Base-by-base conservation (phyloP, 2,329 filamentous ascomycete species). In the Dactylonectria estremocensis region DNA sequence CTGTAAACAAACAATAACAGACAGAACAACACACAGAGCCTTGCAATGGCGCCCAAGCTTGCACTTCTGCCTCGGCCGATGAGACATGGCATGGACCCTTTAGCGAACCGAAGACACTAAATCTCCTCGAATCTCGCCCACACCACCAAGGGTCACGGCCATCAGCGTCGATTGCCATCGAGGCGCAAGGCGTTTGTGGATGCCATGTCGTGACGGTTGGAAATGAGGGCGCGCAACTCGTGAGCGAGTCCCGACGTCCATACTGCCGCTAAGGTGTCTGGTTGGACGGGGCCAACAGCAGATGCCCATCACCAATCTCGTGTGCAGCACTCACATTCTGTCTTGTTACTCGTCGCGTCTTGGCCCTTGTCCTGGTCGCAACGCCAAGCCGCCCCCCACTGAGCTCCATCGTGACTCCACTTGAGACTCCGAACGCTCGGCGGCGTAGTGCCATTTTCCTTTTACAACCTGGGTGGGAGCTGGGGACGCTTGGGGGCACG, bases 261-360 rank as follows among this genome's bases (percentile, higher is more conserved):
- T 48, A 5, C 46, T 24, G 37, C 62, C n/a, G 54, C 55, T 55
- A 33, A 62, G 68, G 61, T 65, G 66, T 72, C 66, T 65, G 61
- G 56, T 59, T 64, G 61, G 65, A 64, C 45, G 24, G 16, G 43
- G 20, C 45, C 37, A 49, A 46, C 52, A 28, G 64, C 46, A 53
- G 46, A 76, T 67, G 65, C 66, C 66, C 72, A 76, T 72, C 74
- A 74, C 72, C 74, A 76, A 76, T 76, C 74, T 76, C 61, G 58
- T 72, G 57, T 64, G 71, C 74, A 76, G 72, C 72, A 71, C 67
- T 68, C 43, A 61, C 61, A 72, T 76, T 65, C 69, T 73, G 49
- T 61, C 66, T 57, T 76, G 66, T 60, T 69, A 76, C 72, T 76
- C 70, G 74, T 65, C 65, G 68, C 58, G 66, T 70, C 72, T 69